Percentiles rank a stretch among this genome's conserved stretches.
Conservation (phyloP, 495 filamentous ascomycete species). For the Penicillium ucsense region DNA sequence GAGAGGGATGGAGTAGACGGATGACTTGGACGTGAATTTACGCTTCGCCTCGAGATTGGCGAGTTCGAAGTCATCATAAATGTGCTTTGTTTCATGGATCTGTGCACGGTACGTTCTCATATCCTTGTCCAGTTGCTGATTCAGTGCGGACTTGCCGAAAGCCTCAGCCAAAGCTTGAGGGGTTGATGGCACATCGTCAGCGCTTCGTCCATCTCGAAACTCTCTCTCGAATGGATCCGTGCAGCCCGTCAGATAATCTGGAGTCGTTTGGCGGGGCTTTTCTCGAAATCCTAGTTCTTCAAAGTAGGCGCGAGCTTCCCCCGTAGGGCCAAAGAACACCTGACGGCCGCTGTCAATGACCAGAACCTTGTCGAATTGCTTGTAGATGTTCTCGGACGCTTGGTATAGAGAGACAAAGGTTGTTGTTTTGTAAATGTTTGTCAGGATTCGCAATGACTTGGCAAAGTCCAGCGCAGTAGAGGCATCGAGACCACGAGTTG, state of each 20-base stretch:
- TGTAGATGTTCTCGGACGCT: slow-evolving; percentile 76
- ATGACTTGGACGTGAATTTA: slow-evolving; percentile 52
- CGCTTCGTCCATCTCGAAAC: slow-evolving; percentile 53
- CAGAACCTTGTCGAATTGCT: slow-evolving; percentile 78
- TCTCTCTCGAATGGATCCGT: slow-evolving; percentile 77
- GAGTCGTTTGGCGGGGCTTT: slow-evolving; percentile 73
- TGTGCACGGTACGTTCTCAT: slow-evolving; percentile 56
- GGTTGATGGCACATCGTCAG: slow-evolving; percentile 54
- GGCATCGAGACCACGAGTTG: slow-evolving; percentile 73
- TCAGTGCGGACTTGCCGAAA: slow-evolving; percentile 54
- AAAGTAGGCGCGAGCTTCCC: slow-evolving; percentile 67
- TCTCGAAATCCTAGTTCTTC: slow-evolving; percentile 70
- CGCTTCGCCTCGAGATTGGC: slow-evolving; percentile 71
- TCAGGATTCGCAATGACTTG: slow-evolving; percentile 67
- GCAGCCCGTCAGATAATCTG: slow-evolving; percentile 77
- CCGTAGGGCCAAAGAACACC: slow-evolving; percentile 69
- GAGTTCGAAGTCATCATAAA: slow-evolving; percentile 64
- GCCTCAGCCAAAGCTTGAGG: slow-evolving; percentile 55
- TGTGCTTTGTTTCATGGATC: slow-evolving; percentile 50
- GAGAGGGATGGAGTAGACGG: slow-evolving; percentile 74
- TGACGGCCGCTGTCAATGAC: slow-evolving; percentile 71
- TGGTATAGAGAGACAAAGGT: slow-evolving; percentile 80
- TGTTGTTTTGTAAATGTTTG: slow-evolving; percentile 67
- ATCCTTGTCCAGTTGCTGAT: slow-evolving; percentile 47
- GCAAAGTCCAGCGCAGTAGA: slow-evolving; percentile 66